These are phyloP conservation scores for Morella rubra DNA, from an alignment of 306 rosid species.

Conservation along the genomic window DNA sequence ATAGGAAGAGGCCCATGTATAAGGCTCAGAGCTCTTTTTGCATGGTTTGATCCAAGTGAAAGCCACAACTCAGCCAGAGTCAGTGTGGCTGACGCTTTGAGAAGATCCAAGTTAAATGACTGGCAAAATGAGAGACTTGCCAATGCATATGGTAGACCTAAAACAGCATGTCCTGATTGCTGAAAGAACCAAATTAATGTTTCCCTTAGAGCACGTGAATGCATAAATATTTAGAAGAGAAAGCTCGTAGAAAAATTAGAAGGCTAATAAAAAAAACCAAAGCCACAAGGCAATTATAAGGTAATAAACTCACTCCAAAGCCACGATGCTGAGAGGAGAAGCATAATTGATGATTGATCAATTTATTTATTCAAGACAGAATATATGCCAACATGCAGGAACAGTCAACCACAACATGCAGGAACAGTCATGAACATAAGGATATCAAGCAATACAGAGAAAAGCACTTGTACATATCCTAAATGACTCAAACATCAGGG, in stretches of 20 bases:
- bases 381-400: not conserved
- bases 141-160: constrained; percentile 87
- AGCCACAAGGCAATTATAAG: not conserved
- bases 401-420: not conserved
- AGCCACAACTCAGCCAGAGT: constrained; percentile 94
- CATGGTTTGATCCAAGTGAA: constrained; percentile 84
- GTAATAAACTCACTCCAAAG: not conserved
- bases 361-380: not conserved
- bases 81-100: constrained; percentile 89
- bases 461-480: not conserved
- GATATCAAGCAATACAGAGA: not conserved
- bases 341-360: not conserved
- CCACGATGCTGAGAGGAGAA: constrained; percentile 1
- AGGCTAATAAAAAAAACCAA: not conserved
- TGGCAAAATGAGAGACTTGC: constrained; percentile 96
- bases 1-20: constrained; percentile 85
- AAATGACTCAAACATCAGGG: not conserved
- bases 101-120: constrained; percentile 94
- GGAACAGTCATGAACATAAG: not conserved
- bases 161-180: constrained; percentile 96
- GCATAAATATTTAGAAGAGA: not conserved
- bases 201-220: not conserved
- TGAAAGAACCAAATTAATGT: constrained; percentile 32
- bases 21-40: constrained; percentile 83
- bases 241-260: not conserved